phyloP scores from a whole-genome alignment of 768 basidiomycete genomes.

The Hericium rajendrae region DNA sequence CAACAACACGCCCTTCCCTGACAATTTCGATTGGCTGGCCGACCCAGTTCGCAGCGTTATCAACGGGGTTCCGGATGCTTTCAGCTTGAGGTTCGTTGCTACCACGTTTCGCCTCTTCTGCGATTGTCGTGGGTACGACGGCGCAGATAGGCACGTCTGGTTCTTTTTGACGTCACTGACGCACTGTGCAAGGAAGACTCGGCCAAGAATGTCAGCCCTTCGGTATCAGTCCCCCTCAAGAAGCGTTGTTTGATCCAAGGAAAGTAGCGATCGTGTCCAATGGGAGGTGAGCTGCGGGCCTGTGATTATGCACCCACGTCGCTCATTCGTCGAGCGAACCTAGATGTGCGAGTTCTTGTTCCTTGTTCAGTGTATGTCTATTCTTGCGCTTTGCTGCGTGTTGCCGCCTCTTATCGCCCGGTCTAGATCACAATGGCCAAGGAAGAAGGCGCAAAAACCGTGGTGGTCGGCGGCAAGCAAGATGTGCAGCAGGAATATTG shows the following conservation, averaged over 20 bases:
- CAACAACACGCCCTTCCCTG: conserved; percentile 33
- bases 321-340: neutral
- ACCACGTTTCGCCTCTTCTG: neutral
- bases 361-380: conserved; percentile 20
- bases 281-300: conserved; percentile 41
- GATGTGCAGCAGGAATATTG: conserved; percentile 45
- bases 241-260: conserved; percentile 37
- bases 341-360: conserved; percentile 20
- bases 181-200: conserved; percentile 13
- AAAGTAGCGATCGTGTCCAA: conserved; percentile 48
- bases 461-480: conserved; percentile 46
- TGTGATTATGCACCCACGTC: conserved; percentile 38
- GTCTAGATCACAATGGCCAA: conserved; percentile 50
- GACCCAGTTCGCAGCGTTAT: conserved; percentile 32
- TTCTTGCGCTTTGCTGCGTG: neutral
- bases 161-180: neutral
- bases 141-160: neutral
- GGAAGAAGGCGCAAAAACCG: conserved; percentile 43
- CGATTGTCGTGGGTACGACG: neutral
- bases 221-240: conserved; percentile 27
- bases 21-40: conserved; percentile 36
- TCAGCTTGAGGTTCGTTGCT: conserved; percentile 29
- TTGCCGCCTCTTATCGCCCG: neutral
- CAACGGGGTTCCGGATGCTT: conserved; percentile 40
- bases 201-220: conserved; percentile 28